Base-by-base conservation (phyloP, 78 protist genomes). In the Dictyostelium intermedium region DNA sequence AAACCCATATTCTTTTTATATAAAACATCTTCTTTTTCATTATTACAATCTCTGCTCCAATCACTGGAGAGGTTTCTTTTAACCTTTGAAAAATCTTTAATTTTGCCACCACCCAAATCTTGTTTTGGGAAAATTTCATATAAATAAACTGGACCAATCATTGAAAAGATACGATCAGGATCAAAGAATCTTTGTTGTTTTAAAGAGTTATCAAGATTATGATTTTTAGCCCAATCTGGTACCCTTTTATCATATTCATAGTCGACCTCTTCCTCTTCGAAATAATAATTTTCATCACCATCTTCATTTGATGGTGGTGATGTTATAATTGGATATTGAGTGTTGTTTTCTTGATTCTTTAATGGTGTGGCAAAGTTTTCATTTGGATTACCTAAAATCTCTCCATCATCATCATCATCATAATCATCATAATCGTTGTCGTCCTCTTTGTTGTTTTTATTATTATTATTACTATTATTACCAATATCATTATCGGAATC, bases 191-290 rank as follows among this genome's bases (percentile, higher is more conserved):
- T 56, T 82, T 82, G 86, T 56, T 82, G 47, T 30, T 82, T 82
- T 16, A 82, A 56, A 9, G 50, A 32, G 13, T 13, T 32, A 14
- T 20, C 63, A 8, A 82, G 23, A 16, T 30, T 25, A 3, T 16
- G 0, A 60, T 20, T 25, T 18, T 82, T 82, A 2, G 86, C 86
- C 86, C 86, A 82, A 20, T 82, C 86, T 4, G 86, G 86, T 35
- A 82, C 86, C 9, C 35, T 32, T 34, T 60, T 56, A 60, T 82
- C 84, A 79, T 23, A 27, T 47, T 79, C 84, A 47, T 50, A 79
- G 30, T 79, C 86, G 2, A 39, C 23, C 5, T 82, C 86, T 23
- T 82, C 76, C 6, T 82, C 86, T 82, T 82, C 86, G n/a, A 35
- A 56, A 16, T 56, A 30, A 34, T 82, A 82, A 35, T 82, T 56